Conservation (phyloP, 805 yeast genomes). For the Starmerella potacharoeniae region DNA sequence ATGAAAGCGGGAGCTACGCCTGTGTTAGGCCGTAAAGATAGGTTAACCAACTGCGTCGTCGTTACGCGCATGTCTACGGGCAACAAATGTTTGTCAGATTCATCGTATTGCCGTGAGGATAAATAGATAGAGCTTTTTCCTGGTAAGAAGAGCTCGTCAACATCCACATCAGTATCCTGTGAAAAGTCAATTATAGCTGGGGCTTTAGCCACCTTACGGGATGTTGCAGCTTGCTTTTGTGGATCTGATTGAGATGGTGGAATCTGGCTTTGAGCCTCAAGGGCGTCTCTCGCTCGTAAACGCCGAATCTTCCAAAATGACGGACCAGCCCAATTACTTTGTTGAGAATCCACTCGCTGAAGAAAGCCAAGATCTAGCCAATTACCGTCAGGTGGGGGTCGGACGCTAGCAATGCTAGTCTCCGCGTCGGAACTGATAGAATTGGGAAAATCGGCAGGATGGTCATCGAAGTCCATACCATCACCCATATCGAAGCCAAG, state of each 20-base stretch:
- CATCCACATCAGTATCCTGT: conserved; percentile 1
- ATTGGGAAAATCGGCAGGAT: background rate
- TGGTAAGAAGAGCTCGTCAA: conserved; percentile 2
- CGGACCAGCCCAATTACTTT: conserved; percentile 77
- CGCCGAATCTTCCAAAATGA: conserved; percentile 81
- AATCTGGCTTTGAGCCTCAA: background rate
- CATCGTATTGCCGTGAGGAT: conserved; percentile 31
- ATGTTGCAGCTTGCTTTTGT: background rate
- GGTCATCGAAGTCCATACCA: background rate
- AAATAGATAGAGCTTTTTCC: conserved; percentile 28
- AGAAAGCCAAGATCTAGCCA: conserved; percentile 16
- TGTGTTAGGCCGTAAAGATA: conserved; percentile 54
- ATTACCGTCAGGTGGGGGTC: conserved; percentile 16
- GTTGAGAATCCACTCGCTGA: conserved; percentile 37
- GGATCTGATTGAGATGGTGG: background rate
- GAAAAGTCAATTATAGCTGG: conserved; percentile 35
- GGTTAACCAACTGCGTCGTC: conserved; percentile 51
- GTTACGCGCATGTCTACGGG: conserved; percentile 69
- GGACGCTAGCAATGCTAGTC: conserved; percentile 8
- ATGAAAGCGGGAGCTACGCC: conserved; percentile 17
- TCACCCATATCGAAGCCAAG: conserved; percentile 3
- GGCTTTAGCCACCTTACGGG: conserved; percentile 21
- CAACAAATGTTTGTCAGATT: conserved; percentile 39
- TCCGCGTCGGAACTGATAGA: background rate
- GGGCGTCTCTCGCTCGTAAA: conserved; percentile 31